These are phyloP conservation scores for Noccaea bulbosa DNA, from an alignment of 345 rosid genomes.

Conservation along the genomic window DNA sequence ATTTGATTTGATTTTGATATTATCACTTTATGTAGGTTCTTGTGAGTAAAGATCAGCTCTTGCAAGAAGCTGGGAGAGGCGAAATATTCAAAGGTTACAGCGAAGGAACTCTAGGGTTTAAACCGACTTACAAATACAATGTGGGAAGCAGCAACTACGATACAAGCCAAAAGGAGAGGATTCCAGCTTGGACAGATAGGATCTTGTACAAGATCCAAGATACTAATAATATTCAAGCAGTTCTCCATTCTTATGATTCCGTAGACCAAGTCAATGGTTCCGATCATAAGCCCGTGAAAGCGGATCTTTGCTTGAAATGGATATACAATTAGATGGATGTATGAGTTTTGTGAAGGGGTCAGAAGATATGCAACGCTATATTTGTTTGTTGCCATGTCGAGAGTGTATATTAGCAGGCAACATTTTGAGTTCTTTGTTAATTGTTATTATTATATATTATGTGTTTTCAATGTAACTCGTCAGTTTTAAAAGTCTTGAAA, in stretches of 20 bases:
- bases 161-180: conserved; percentile 66
- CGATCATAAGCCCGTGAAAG: conserved; percentile 63
- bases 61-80: conserved; percentile 73
- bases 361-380: background rate
- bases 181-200: conserved; percentile 69
- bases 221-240: conserved; percentile 38
- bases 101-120: conserved; percentile 64
- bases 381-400: background rate
- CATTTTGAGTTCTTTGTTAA: background rate
- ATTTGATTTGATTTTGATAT: background rate
- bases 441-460: background rate
- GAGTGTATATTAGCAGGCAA: conserved; percentile 20
- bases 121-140: conserved; percentile 70
- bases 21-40: conserved; percentile 49
- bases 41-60: conserved; percentile 66
- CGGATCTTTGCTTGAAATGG: conserved; percentile 54
- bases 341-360: background rate
- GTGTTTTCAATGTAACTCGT: background rate
- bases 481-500: too few species aligned
- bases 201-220: conserved; percentile 55
- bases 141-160: conserved; percentile 66
- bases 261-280: conserved; percentile 55
- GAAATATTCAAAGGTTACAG: conserved; percentile 61
- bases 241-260: conserved; percentile 53
- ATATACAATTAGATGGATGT: conserved; percentile 8